Evolutionary conservation across 2,329 filamentous ascomycete species (phyloP).

Genomic region (Gnomoniopsis sp.): DNA sequence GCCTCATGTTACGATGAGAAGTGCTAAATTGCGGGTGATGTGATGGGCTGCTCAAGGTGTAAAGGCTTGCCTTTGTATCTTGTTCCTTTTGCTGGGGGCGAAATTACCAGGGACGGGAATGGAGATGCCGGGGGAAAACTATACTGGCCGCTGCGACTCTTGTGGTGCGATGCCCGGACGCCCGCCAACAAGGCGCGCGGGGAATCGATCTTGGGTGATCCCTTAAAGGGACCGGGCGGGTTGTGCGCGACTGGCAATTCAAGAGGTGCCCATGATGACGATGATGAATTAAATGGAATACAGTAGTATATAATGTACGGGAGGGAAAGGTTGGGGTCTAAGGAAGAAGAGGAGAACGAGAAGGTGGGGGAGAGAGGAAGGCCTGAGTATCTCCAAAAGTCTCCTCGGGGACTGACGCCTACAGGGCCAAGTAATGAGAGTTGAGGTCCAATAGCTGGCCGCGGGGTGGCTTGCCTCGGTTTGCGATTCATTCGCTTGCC

Average conservation of each 20-base stretch:
- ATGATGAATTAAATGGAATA: background rate
- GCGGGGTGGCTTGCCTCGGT: background rate
- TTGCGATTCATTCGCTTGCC: background rate
- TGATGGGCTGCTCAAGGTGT: conserved; percentile 12
- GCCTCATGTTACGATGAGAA: conserved; percentile 48
- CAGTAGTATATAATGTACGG: conserved; percentile 2
- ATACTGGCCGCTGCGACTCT: background rate
- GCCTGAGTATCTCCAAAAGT: conserved; percentile 4
- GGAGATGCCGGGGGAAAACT: background rate
- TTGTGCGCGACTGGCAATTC: conserved; percentile 3
- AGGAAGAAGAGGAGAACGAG: background rate
- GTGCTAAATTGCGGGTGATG: conserved; percentile 2
- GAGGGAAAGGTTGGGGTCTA: too few species aligned
- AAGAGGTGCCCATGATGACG: conserved; percentile 20
- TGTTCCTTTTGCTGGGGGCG: background rate
- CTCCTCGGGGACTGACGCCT: background rate
- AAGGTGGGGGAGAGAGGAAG: background rate
- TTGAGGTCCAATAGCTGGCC: background rate
- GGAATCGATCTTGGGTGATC: conserved; percentile 6
- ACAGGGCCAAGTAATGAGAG: too few species aligned
- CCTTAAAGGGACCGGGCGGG: conserved; percentile 11
- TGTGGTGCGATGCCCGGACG: background rate
- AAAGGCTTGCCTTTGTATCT: conserved; percentile 15
- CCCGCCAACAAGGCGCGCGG: conserved; percentile 4
- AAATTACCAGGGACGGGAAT: background rate